Conservation (phyloP, 192 early-diverging fungal genomes). For the Oehlia diaphana region DNA sequence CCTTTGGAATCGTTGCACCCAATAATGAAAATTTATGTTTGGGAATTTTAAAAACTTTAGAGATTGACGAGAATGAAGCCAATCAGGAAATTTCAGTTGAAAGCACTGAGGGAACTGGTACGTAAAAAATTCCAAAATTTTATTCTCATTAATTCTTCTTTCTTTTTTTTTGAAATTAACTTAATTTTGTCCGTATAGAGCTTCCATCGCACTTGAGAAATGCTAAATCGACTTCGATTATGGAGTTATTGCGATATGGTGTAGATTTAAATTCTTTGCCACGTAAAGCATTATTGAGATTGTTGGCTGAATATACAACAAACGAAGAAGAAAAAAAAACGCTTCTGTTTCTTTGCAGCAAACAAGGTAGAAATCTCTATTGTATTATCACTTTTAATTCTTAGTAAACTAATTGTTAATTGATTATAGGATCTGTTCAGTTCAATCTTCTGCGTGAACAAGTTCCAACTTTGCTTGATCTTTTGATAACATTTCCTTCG, state of each 20-base stretch:
- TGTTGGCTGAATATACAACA: slow-evolving; percentile 77
- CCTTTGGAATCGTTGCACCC: slow-evolving; percentile 88
- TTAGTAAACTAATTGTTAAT: not conserved
- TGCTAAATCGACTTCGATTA: slow-evolving; percentile 45
- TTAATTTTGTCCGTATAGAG: slow-evolving; percentile 26
- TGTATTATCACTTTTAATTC: not conserved
- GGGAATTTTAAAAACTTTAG: slow-evolving; percentile 61
- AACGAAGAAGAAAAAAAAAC: slow-evolving; percentile 62
- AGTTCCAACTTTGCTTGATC: slow-evolving; percentile 74
- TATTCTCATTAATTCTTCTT: too few species aligned
- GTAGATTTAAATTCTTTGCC: slow-evolving; percentile 74
- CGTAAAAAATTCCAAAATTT: not conserved
- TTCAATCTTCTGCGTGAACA: slow-evolving; percentile 72
- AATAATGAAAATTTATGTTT: slow-evolving; percentile 73
- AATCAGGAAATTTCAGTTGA: slow-evolving; percentile 19
- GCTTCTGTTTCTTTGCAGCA: slow-evolving; percentile 77
- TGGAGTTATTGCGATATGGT: slow-evolving; percentile 71
- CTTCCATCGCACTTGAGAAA: slow-evolving; percentile 56
- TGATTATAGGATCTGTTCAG: slow-evolving; percentile 38
- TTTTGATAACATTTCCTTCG: slow-evolving; percentile 79
- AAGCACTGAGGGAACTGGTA: slow-evolving; percentile 12
- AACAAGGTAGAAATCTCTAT: slow-evolving; percentile 53
- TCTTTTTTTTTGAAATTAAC: too few species aligned
- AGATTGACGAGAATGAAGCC: slow-evolving; percentile 47
- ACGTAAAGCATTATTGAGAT: slow-evolving; percentile 79